Conservation (phyloP, 2,329 filamentous ascomycete species). For the Fusarium sterilihyphosum region DNA sequence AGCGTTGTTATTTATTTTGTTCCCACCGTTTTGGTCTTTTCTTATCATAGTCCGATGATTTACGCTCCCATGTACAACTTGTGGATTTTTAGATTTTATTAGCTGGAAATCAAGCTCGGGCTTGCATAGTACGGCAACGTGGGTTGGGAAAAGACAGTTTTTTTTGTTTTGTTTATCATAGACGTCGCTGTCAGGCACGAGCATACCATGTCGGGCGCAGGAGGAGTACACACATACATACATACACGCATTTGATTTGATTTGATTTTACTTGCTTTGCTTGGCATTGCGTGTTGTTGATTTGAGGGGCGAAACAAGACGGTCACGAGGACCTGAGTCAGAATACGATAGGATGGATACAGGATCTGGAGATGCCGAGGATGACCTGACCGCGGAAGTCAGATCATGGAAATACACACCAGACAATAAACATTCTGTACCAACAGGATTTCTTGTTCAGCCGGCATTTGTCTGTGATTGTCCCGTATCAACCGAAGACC, state of each 20-base stretch:
- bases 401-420: conserved; percentile 5
- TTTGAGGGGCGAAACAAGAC: background rate
- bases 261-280: background rate
- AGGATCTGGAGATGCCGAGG: background rate
- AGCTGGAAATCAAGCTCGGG: conserved; percentile 20
- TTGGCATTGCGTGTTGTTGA: background rate
- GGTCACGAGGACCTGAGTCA: background rate
- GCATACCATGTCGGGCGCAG: conserved; percentile 7
- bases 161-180: background rate
- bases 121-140: conserved; percentile 16
- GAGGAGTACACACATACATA: background rate
- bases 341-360: background rate
- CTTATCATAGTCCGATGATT: conserved; percentile 27
- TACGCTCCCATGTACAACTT: conserved; percentile 7
- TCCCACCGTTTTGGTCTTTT: background rate
- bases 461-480: background rate
- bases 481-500: background rate
- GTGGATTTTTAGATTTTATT: conserved; percentile 18
- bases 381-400: background rate
- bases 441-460: background rate
- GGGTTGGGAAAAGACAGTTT: conserved; percentile 13
- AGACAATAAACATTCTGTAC: background rate
- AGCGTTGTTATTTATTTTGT: conserved; percentile 2
- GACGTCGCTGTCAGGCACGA: conserved; percentile 22
- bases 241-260: background rate